These are phyloP conservation scores for Rhodosporidiobolus sp. DNA, from an alignment of 768 basidiomycete species.

Conservation along the genomic window DNA sequence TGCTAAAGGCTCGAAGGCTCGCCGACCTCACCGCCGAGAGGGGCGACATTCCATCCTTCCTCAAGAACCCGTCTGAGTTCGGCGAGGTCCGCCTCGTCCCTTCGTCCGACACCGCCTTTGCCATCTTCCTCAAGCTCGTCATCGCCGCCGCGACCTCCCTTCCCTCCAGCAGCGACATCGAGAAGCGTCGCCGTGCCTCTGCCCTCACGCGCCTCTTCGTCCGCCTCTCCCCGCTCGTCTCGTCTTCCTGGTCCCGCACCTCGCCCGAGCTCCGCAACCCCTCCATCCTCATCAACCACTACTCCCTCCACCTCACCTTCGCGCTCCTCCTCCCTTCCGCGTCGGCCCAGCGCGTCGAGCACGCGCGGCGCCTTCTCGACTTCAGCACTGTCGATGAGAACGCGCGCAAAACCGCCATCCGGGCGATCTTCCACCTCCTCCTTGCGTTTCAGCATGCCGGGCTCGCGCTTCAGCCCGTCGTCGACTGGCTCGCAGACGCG, in stretches of 20 bases:
- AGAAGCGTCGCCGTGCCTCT: conserved; percentile 48
- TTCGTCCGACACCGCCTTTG: conserved; percentile 66
- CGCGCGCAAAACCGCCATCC: conserved; percentile 68
- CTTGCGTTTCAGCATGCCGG: conserved; percentile 60
- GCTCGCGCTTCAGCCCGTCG: conserved; percentile 57
- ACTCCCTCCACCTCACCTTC: conserved; percentile 67
- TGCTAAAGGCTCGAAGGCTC: conserved; percentile 75
- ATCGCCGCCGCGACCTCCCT: conserved; percentile 59
- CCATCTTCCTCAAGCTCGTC: conserved; percentile 76
- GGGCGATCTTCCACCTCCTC: conserved; percentile 68
- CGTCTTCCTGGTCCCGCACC: conserved; percentile 62
- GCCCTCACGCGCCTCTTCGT: conserved; percentile 67
- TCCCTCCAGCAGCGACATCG: conserved; percentile 35
- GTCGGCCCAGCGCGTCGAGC: conserved; percentile 58
- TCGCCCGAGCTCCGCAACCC: conserved; percentile 48
- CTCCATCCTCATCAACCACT: conserved; percentile 77
- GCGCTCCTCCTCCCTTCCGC: conserved; percentile 63
- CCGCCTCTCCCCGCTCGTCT: conserved; percentile 66
- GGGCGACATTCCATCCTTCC: conserved; percentile 59
- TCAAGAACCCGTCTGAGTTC: conserved; percentile 58
- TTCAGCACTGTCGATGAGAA: conserved; percentile 65
- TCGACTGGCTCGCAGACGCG: conserved; percentile 67
- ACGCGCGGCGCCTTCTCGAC: conserved; percentile 63
- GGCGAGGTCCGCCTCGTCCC: conserved; percentile 50
- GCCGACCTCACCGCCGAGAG: conserved; percentile 61